phyloP scores from a whole-genome alignment of 2,329 filamentous ascomycete species.

The Trichoderma afroharzianum region DNA sequence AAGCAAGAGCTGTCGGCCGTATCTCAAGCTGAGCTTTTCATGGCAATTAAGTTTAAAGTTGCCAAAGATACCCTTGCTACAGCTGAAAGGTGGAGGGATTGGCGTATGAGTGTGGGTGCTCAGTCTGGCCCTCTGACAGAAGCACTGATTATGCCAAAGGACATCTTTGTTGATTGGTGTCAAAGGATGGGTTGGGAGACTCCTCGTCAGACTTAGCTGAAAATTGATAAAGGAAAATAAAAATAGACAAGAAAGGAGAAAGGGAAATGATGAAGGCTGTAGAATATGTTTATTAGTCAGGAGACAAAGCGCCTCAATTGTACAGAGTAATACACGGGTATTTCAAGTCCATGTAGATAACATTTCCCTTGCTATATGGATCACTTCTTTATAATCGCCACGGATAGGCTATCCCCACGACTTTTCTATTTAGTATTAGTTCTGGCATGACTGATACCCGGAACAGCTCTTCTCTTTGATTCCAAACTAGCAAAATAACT shows the following conservation, averaged over 20 bases:
- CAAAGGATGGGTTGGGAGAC: neutral
- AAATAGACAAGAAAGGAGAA: neutral
- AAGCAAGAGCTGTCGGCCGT: neutral
- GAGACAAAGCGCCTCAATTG: neutral
- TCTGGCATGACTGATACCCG: neutral
- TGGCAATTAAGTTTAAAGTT: neutral
- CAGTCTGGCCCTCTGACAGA: neutral
- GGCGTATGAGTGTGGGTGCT: neutral
- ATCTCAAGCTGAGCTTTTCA: constrained; percentile 6
- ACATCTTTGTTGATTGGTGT: neutral
- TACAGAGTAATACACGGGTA: neutral
- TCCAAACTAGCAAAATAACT: neutral
- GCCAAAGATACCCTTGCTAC: neutral
- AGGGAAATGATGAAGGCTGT: neutral
- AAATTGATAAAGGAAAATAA: neutral
- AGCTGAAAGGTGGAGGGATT: neutral
- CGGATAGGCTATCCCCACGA: constrained; percentile 9
- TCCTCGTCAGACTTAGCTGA: neutral
- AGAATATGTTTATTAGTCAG: neutral
- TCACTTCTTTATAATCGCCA: neutral
- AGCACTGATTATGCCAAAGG: neutral
- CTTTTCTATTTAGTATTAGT: neutral
- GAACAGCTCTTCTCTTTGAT: neutral
- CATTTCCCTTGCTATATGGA: neutral
- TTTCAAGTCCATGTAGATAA: neutral